A percentile compares a stretch with the other conserved stretches of the same genome.
phyloP scores from a whole-genome alignment of 306 rosid species.

The Prunus mira region DNA sequence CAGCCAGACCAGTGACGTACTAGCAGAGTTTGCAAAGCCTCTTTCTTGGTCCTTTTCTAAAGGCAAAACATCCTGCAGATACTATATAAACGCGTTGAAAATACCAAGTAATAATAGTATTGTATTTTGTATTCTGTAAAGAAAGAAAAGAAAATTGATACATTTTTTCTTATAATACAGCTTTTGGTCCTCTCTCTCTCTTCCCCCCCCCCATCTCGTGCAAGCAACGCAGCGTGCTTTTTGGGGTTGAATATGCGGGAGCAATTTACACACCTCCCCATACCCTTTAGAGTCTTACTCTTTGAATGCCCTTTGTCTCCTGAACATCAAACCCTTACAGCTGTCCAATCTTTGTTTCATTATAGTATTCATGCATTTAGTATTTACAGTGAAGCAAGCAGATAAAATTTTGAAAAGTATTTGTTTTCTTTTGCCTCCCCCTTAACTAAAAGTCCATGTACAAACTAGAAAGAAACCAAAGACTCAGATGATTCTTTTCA shows the following conservation, averaged over 20 bases:
- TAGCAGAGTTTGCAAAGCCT: neutral
- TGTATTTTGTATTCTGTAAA: neutral
- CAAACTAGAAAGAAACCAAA: constrained; percentile 12
- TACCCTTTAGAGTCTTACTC: constrained; percentile 9
- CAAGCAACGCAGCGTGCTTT: constrained; percentile 57
- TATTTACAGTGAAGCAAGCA: neutral
- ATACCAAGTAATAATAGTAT: neutral
- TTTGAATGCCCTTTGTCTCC: constrained; percentile 55
- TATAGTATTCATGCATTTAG: constrained; percentile 5
- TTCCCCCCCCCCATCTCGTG: constrained; percentile 8
- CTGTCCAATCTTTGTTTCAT: constrained; percentile 34
- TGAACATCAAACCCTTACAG: constrained; percentile 55
- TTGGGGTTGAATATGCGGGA: constrained; percentile 33
- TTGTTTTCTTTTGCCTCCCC: constrained; percentile 17
- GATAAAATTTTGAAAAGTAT: constrained; percentile 8
- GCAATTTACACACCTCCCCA: constrained; percentile 45
- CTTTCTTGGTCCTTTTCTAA: neutral
- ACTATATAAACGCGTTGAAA: constrained; percentile 9
- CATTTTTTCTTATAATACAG: too few relatives aligned
- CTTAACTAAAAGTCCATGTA: constrained; percentile 7
- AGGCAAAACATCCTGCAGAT: neutral
- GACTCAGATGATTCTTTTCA: constrained; percentile 24
- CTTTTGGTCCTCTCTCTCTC: neutral
- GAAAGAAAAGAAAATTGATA: neutral
- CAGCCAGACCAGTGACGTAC: neutral